Evolutionary conservation across 2,329 filamentous ascomycete species (phyloP).

Genomic region (Venturia asperata): DNA sequence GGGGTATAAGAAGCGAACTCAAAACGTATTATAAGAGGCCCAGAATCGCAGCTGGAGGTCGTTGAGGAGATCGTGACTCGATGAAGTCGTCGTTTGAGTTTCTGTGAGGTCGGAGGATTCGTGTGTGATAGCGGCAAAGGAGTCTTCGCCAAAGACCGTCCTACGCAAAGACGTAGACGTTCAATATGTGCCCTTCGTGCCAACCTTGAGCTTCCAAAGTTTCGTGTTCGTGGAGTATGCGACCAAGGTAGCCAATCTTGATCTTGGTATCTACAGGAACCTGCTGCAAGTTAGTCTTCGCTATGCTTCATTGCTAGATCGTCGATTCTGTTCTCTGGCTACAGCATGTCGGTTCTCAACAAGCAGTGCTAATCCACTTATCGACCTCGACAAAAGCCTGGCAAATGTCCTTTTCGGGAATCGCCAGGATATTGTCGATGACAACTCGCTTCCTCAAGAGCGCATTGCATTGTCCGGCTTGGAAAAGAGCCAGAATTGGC

Average conservation of each 20-base stretch:
- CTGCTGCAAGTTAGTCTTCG: slow-evolving; percentile 34
- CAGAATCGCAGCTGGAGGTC: not conserved
- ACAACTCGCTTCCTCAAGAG: too few relatives aligned
- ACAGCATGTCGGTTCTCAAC: too few relatives aligned
- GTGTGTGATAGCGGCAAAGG: too few relatives aligned
- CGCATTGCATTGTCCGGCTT: too few relatives aligned
- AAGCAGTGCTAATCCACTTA: too few relatives aligned
- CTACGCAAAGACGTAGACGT: slow-evolving; percentile 57
- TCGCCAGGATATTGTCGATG: not conserved
- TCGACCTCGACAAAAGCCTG: too few relatives aligned
- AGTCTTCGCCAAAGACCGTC: not conserved
- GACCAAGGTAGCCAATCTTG: slow-evolving; percentile 73
- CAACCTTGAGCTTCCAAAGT: slow-evolving; percentile 65
- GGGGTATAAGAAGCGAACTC: not conserved
- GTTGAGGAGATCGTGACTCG: not conserved
- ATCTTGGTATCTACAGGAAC: slow-evolving; percentile 54
- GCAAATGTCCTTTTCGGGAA: too few relatives aligned
- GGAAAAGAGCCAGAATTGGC: slow-evolving; percentile 19
- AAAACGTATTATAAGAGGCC: not conserved
- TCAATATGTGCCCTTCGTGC: slow-evolving; percentile 67
- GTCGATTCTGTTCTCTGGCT: not conserved
- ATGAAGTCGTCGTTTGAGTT: not conserved
- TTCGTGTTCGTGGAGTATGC: slow-evolving; percentile 62
- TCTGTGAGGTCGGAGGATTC: not conserved
- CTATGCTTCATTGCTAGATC: not conserved